A percentile compares a stretch with the other conserved stretches of the same genome.
These are phyloP conservation scores for Eucalyptus paniculata DNA, from an alignment of 345 rosid species.

Conservation along the genomic window DNA sequence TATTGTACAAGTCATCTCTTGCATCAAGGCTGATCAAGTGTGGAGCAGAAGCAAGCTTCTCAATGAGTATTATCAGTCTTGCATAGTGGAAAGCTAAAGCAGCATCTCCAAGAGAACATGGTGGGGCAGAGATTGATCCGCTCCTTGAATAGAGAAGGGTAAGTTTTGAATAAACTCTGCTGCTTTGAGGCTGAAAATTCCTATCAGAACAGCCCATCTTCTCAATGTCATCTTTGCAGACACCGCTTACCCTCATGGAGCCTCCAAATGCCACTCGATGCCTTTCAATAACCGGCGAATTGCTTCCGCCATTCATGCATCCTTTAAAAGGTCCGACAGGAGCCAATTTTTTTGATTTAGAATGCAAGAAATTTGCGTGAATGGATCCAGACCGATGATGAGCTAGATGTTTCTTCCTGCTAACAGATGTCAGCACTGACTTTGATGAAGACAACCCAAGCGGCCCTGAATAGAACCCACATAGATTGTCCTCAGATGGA, in stretches of 20 bases:
- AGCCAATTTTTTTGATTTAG: slow-evolving; percentile 13
- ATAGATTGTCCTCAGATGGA: slow-evolving; percentile 16
- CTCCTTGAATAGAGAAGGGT: slow-evolving; percentile 15
- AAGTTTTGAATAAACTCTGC: slow-evolving; percentile 17
- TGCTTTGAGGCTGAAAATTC: slow-evolving; percentile 3
- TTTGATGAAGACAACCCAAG: slow-evolving; percentile 7
- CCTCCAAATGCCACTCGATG: slow-evolving; percentile 12
- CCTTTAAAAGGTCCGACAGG: slow-evolving; percentile 26
- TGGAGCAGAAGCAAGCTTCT: slow-evolving; percentile 36
- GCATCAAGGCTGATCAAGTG: slow-evolving; percentile 26
- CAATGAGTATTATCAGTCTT: slow-evolving; percentile 34
- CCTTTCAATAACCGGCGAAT: slow-evolving; percentile 13
- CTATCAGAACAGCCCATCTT: not conserved
- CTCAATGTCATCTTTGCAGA: slow-evolving; percentile 2
- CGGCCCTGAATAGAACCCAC: slow-evolving; percentile 13
- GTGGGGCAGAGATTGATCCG: slow-evolving; percentile 19
- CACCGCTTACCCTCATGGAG: slow-evolving; percentile 15
- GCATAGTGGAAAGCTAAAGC: slow-evolving; percentile 58
- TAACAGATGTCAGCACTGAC: not conserved
- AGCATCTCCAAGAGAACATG: slow-evolving; percentile 42
- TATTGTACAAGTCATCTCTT: slow-evolving; percentile 41
- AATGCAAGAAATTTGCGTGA: slow-evolving; percentile 3
- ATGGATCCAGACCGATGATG: not conserved
- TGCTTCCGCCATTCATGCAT: slow-evolving; percentile 20
- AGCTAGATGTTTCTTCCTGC: slow-evolving; percentile 6